These are phyloP conservation scores for Nitzschia putrida DNA, from an alignment of 108 stramenopile species.

Conservation along the genomic window DNA sequence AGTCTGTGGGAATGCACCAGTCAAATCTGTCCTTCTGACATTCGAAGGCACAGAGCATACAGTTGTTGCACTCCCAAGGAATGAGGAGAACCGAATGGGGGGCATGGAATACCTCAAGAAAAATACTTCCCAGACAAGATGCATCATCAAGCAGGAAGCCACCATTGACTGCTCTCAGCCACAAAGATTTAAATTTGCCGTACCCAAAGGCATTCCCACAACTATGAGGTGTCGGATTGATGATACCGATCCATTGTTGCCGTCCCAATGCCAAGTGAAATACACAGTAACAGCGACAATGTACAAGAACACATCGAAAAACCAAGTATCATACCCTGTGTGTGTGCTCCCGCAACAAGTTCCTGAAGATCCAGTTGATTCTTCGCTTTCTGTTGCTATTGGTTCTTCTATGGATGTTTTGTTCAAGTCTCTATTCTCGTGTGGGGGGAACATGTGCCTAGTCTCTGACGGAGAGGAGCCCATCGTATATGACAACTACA, in stretches of 20 bases:
- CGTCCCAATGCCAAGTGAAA: constrained; percentile 23
- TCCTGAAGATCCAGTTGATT: background rate
- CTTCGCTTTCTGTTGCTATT: background rate
- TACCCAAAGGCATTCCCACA: constrained; percentile 11
- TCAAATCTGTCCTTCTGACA: constrained; percentile 1
- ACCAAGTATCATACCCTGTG: constrained; percentile 5
- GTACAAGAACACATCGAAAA: constrained; percentile 15
- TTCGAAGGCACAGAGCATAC: constrained; percentile 29
- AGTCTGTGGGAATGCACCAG: background rate
- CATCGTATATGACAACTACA: background rate
- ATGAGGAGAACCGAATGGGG: constrained; percentile 6
- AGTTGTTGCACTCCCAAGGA: constrained; percentile 17
- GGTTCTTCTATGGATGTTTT: background rate
- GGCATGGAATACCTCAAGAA: constrained; percentile 23
- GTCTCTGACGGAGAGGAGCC: background rate
- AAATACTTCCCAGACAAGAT: constrained; percentile 14
- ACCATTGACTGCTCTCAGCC: constrained; percentile 5
- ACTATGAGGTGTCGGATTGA: constrained; percentile 18
- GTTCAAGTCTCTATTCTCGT: constrained; percentile 1
- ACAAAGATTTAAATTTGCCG: constrained; percentile 12
- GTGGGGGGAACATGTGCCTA: background rate
- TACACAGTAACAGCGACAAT: constrained; percentile 16
- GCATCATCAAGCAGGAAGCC: constrained; percentile 6
- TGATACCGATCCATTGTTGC: constrained; percentile 20
- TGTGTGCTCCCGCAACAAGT: constrained; percentile 1